These are phyloP conservation scores for Umbelopsis vinacea DNA, from an alignment of 192 early-diverging fungal species.

Conservation along the genomic window DNA sequence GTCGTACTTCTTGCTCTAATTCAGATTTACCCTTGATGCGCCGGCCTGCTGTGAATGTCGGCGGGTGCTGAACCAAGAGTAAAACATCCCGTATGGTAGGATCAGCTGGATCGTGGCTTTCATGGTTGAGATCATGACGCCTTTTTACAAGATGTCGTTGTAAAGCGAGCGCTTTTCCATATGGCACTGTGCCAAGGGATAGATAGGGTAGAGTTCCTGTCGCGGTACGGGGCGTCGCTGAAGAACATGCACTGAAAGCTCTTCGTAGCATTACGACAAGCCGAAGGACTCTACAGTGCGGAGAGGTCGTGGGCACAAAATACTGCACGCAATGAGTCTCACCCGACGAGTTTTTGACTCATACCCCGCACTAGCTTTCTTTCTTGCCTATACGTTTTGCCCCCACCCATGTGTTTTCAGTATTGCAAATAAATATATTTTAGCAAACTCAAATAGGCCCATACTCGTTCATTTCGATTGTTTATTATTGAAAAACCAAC, in stretches of 20 bases:
- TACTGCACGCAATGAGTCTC: too few species aligned
- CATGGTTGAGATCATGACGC: conserved; percentile 51
- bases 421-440: too few species aligned
- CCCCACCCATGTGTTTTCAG: too few species aligned
- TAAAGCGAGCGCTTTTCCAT: conserved; percentile 60
- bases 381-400: too few species aligned
- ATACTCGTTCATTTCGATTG: background rate
- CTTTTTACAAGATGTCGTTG: conserved; percentile 61
- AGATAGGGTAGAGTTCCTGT: background rate
- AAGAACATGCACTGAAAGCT: conserved; percentile 9
- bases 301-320: too few species aligned
- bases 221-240: background rate
- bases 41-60: conserved; percentile 91
- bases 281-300: too few species aligned
- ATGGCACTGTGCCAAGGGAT: conserved; percentile 40
- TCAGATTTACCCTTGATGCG: conserved; percentile 67
- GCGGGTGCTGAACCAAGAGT: conserved; percentile 82
- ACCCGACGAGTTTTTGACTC: background rate
- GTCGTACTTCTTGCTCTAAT: conserved; percentile 51
- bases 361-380: background rate
- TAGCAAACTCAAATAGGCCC: background rate
- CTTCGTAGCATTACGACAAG: conserved; percentile 10
- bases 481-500: background rate
- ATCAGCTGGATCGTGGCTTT: conserved; percentile 26
- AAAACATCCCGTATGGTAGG: conserved; percentile 52